Conservation (phyloP, 257 asterid species). For the Cruciata laevipes region DNA sequence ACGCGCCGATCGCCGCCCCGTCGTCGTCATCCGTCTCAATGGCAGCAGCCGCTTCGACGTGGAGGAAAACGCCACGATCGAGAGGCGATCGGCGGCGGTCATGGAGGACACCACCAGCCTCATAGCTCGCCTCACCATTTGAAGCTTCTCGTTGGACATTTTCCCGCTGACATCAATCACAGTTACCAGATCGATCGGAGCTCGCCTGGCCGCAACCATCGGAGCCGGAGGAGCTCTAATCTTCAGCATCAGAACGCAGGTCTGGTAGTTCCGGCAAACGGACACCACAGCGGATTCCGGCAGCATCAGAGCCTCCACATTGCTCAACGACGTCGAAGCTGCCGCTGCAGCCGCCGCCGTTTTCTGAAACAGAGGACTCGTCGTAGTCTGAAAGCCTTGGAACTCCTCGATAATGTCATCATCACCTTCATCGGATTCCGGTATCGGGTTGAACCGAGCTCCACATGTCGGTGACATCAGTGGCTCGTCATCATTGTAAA, state of each 20-base stretch:
- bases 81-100: constrained; percentile 72
- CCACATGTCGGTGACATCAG: constrained; percentile 63
- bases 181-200: constrained; percentile 78
- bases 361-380: constrained; percentile 20
- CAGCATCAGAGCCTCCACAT: constrained; percentile 44
- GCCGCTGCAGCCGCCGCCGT: constrained; percentile 8
- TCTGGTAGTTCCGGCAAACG: constrained; percentile 57
- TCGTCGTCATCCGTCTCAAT: constrained; percentile 66
- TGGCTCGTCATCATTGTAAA: constrained; percentile 91
- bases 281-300: constrained; percentile 78
- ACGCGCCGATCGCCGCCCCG: constrained; percentile 74
- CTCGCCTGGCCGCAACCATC: constrained; percentile 24
- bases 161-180: constrained; percentile 70
- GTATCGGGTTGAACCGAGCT: constrained; percentile 71
- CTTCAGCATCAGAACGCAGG: constrained; percentile 58
- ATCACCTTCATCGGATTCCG: constrained; percentile 73
- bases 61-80: constrained; percentile 85
- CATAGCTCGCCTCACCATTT: constrained; percentile 57
- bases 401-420: constrained; percentile 56
- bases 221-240: constrained; percentile 56
- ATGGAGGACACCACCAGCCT: constrained; percentile 68
- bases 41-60: constrained; percentile 80
- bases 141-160: constrained; percentile 53
- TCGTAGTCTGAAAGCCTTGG: constrained; percentile 54
- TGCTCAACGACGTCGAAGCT: constrained; percentile 4